Evolutionary conservation across 2,329 filamentous ascomycete species (phyloP), one percentile per base, ranked within the genome.

Genomic region (Diplocarpon rosae): DNA sequence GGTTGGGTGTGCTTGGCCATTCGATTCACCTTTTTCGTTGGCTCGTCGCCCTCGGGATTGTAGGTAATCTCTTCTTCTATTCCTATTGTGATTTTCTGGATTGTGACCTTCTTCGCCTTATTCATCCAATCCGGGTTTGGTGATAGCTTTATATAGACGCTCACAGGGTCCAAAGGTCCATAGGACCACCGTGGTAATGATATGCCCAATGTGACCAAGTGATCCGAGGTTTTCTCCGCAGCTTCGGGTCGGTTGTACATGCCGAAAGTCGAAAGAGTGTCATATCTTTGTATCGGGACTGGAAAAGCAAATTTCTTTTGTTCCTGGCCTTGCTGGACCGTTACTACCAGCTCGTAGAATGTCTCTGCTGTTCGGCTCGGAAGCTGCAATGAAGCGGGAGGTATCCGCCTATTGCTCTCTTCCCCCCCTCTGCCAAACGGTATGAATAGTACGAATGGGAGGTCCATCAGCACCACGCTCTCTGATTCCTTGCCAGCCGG

Each of bases 41-140:
- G 88, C 62, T 96, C 92, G 60, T 96, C 92, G 39, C 92, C 92
- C 65, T 96, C 90, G 27, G 92, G 92, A 54, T 98, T 96, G 66
- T 85, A 98, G n/a, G 92, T 93, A 47, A 96, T 94, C 62, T 96
- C 90, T 65, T 98, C 92, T 60, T 96, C 92, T 56, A 98, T 93
- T 11, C 80, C 79, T 34, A 96, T 80, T 1, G 88, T 95, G 55
- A 98, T 92, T 60, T 92, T 92, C 60, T 89, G 83, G 59, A 98
- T 93, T 35, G 86, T 90, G 42, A 96, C 89, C 61, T 85, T 85
- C 62, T 82, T 86, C 38, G 90, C 89, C 65, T 95, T 96, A 61
- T 69, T 79, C 63, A 92, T 70, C 85, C 86, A 95, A 63, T 95
- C 87, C 27, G 82, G 80, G 57, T 96, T 96, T 12, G 92, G 92